Base-by-base conservation (phyloP, 31 red algal species). In the Endocladia muricata region DNA sequence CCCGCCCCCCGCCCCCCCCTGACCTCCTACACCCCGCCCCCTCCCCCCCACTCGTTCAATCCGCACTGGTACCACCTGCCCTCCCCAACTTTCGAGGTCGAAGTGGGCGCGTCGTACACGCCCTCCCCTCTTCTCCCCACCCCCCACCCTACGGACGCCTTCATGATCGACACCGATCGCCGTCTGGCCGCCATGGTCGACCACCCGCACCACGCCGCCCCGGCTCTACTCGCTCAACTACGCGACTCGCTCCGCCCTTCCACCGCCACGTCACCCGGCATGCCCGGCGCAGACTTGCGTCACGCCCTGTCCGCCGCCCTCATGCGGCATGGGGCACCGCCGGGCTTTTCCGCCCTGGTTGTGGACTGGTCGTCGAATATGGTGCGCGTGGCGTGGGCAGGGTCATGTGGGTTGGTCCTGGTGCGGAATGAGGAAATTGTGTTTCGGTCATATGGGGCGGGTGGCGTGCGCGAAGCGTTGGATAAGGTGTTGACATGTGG, bases 391-490 rank as follows among this genome's bases (percentile, higher is more conserved):
- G 88, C 88, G 5, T 84, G 69, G 47, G 81, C 74, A 7, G 88
- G 88, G 30, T 65, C 76, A 0, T 91, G 88, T 76, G 88, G 76
- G 13, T 77, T 82, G 17, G 38, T 91, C 43, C 32, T 91, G 5
- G 38, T 91, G 1, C 43, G 88, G 6, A 70, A 75, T 54, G 79
- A 91, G 21, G 26, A 55, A 17, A 77, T 91, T 40, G 52, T 84
- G 36, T 84, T 77, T 65, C 55, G 82, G 17, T 77, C 71, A 6
- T 82, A 82, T 44, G 30, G 48, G 25, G 36, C 56, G 22, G 26
- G 26, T 17, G 13, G 37, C 2, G 48, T 47, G 17, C 40, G 66
- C 0, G 29, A 68, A n/a, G 78, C 78, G n/a, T 41, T 82, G 9
- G 78, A 82, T 31, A 25, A 36, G 11, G 44, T 52, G 2, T 43